A percentile compares a stretch with the other conserved stretches of the same genome.
These are phyloP conservation scores for Eutrema heterophyllum DNA, from an alignment of 345 rosid genomes.

Conservation along the genomic window DNA sequence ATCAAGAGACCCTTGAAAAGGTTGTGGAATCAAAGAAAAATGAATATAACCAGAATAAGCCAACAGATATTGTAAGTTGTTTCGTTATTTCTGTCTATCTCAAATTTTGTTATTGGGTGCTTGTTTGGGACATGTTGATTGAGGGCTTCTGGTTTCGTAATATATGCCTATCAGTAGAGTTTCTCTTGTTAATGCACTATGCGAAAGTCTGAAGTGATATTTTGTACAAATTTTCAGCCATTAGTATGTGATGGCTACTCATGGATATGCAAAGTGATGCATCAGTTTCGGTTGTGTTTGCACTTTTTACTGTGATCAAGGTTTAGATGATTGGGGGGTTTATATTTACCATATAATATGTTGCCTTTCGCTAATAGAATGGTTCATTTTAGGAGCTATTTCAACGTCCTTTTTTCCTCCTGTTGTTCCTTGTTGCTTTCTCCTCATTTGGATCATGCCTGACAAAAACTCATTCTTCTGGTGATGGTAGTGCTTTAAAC, in stretches of 20 bases:
- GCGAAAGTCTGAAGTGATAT: background rate
- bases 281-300: background rate
- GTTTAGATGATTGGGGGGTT: background rate
- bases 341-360: constrained; percentile 5
- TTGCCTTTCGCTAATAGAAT: constrained; percentile 10
- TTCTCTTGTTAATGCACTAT: constrained; percentile 6
- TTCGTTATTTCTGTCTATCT: background rate
- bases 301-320: background rate
- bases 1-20: constrained; percentile 88
- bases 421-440: constrained; percentile 12
- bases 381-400: constrained; percentile 21
- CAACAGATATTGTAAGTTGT: constrained; percentile 78
- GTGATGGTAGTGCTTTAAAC: constrained; percentile 12
- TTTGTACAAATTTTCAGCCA: background rate
- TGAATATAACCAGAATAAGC: constrained; percentile 87
- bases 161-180: background rate
- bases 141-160: background rate
- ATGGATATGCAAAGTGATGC: background rate
- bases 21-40: constrained; percentile 81
- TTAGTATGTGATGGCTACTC: background rate
- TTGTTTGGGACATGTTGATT: background rate
- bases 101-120: background rate
- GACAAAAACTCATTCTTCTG: constrained; percentile 7
- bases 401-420: background rate
- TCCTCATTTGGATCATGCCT: constrained; percentile 8